Evolutionary conservation across 306 rosid genomes (phyloP), one percentile per base, ranked within the genome.

Genomic region (Vicia faba): DNA sequence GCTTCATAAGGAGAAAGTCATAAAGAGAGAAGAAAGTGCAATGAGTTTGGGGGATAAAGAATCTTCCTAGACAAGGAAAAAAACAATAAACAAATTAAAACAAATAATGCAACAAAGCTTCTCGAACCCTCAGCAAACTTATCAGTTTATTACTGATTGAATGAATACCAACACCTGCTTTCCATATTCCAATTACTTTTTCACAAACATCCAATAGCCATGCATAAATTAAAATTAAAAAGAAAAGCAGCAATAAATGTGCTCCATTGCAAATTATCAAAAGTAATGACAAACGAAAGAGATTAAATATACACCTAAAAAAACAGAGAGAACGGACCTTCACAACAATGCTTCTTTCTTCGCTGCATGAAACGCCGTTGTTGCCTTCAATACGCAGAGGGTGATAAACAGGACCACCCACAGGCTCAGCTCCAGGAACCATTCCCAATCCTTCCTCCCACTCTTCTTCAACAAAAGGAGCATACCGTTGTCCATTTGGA

Each of bases 401-500:
- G 11, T 45, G 81, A 64, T 51, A 66, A 73, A 80, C 73, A 43
- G 65, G 60, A 61, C 71, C 46, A 12, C 79, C 71, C 69, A 72
- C 76, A 39, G 74, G 65, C 70, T 75, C 83, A 15, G 77, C 80
- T 77, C 99, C 89, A 7, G 90, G 95, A 76, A 93, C 67, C 78
- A 88, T 61, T 46, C 80, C 81, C 1, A 79, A 62, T 31, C 75
- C 73, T 45, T 90, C 95, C 35, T 95, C 97, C 99, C 99, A 95
- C 69, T 95, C 99, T 77, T 90, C 95, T 82, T 95, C 99, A 54
- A 95, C 35, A 75, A 95, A 95, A 75, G 99, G 97, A 0, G 99
- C 99, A 86, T 93, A 93, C 0, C 99, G 90, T 70, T 93, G 97
- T 74, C 99, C 97, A 76, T 87, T 93, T 0, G 99, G 99, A 51